A percentile compares a stretch with the other conserved stretches of the same genome.
phyloP scores from a whole-genome alignment of 1,284 basidiomycete species.

The Ganoderma lingzhi region DNA sequence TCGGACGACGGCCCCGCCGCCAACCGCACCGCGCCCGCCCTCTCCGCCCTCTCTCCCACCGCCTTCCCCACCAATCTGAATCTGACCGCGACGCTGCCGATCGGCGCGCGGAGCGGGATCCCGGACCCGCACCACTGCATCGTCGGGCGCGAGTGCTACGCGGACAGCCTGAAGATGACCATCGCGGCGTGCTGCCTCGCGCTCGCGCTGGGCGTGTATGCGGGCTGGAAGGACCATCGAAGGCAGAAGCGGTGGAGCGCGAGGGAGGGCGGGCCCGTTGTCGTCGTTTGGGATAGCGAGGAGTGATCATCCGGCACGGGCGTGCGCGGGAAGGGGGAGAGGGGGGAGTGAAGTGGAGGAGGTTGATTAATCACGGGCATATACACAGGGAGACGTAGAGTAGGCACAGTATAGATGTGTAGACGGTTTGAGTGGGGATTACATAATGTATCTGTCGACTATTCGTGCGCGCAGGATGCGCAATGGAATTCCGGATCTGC shows the following conservation, averaged over 20 bases:
- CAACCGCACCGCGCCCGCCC: conserved; percentile 14
- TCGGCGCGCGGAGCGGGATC: conserved; percentile 34
- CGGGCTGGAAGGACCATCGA: conserved; percentile 54
- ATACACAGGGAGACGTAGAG: background rate
- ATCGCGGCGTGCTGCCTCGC: conserved; percentile 54
- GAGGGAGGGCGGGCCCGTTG: conserved; percentile 20
- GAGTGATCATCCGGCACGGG: conserved; percentile 23
- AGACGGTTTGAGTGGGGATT: background rate
- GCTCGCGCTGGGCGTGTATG: conserved; percentile 56
- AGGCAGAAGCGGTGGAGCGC: conserved; percentile 34
- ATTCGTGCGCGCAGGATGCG: background rate
- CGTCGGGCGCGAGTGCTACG: conserved; percentile 60
- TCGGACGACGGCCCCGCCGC: conserved; percentile 39
- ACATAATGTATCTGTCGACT: background rate
- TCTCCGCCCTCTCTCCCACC: background rate
- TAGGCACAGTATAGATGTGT: background rate
- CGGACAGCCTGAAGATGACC: conserved; percentile 59
- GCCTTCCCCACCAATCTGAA: conserved; percentile 11
- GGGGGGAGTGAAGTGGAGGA: too few species aligned
- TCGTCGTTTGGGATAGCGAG: conserved; percentile 41
- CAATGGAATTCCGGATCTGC: background rate
- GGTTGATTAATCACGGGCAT: too few species aligned
- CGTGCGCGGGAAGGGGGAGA: too few species aligned
- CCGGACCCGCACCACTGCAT: conserved; percentile 53
- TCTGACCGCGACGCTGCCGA: background rate